Conservation (phyloP, 495 filamentous ascomycete species). For the Podospora sp. region DNA sequence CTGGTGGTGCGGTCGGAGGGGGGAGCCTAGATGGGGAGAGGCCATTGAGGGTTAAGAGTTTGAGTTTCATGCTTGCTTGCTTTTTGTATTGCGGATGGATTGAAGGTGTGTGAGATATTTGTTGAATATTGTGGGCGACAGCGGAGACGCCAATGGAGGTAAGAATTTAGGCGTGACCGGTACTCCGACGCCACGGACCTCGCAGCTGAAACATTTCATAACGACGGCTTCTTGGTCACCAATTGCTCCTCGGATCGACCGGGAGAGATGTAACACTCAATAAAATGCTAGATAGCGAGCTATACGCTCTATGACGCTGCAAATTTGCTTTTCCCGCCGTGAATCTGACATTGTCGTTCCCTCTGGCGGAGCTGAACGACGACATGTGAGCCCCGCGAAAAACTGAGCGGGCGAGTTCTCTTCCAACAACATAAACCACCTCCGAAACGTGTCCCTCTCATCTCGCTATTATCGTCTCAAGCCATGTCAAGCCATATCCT, state of each 20-base stretch:
- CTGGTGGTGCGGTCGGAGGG: slow-evolving; percentile 25
- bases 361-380: not conserved
- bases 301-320: not conserved
- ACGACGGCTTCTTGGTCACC: not conserved
- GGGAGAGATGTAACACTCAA: not conserved
- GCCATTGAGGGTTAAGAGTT: slow-evolving; percentile 39
- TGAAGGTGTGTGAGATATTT: not conserved
- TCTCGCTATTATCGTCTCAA: not conserved
- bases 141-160: too few species aligned
- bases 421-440: not conserved
- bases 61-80: not conserved
- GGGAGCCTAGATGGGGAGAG: slow-evolving; percentile 45
- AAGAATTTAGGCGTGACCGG: not conserved
- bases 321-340: not conserved
- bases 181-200: not conserved
- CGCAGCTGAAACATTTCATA: not conserved
- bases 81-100: not conserved
- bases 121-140: not conserved
- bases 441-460: not conserved
- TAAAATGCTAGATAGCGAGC: not conserved
- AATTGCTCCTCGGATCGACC: not conserved
- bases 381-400: not conserved
- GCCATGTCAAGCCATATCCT: not conserved
- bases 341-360: not conserved
- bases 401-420: not conserved